Evolutionary conservation across 2,329 filamentous ascomycete genomes (phyloP), one percentile per base, ranked within the genome.

Genomic region (Sporothrix schenckii): DNA sequence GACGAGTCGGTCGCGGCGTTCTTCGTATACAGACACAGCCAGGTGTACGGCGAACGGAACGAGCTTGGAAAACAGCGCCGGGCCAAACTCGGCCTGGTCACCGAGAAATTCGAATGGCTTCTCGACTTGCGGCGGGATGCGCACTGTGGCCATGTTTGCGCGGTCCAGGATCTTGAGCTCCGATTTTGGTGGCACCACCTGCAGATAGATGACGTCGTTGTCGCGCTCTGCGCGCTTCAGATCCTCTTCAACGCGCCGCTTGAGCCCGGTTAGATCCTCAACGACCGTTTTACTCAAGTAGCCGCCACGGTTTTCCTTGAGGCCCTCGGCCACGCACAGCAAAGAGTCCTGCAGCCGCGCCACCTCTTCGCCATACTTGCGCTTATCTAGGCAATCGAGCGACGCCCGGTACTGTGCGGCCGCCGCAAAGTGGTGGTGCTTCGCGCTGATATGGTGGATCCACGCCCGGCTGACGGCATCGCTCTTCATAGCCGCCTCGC

Each of bases 361-460:
- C 24, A 99, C 91, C 81, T 99, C 95, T 78, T 99, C 95, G 63
- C 95, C 95, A 74, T 97, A 99, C 77, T 91, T 96, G 66, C 91
- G 86, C 85, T 97, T 98, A 80, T 98, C 95, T 16, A 99, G 80
- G 75, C 92, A 95, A 77, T 97, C 94, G 73, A 93, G 90, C 0
- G 95, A 93, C 34, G 94, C 93, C 16, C 95, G 86, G 76, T 94
- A 98, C 78, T 99, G 95, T 0, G 95, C 95, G 0, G 95, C 95
- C 0, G 93, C 94, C 1, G 94, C 94, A 80, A 99, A 98, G 80
- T 98, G 95, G 77, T 97, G 92, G 77, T 98, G 94, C 79, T 98
- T 99, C 6, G 94, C 95, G 34, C 92, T 94, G 87, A 96, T 94
- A 78, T 98, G 94, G 80, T 98, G 94, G 75, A 99, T 97, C 95